Percentiles rank a stretch among this genome's conserved stretches.
These are phyloP conservation scores for Wickerhamomyces queroliae DNA, from an alignment of 805 yeast genomes.

Conservation along the genomic window DNA sequence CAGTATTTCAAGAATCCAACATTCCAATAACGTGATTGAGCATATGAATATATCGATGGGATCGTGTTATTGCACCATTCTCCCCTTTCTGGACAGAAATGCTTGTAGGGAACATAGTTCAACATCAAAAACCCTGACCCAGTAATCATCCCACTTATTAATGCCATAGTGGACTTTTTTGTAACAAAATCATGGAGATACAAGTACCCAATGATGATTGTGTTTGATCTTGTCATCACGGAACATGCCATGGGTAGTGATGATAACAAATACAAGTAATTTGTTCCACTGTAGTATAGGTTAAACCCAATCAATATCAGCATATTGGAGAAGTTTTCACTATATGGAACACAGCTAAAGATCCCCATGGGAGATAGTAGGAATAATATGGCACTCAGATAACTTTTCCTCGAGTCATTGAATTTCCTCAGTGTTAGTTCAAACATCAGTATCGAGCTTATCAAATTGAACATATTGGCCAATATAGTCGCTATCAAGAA, in stretches of 20 bases:
- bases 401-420: constrained; percentile 10
- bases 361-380: constrained; percentile 76
- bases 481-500: constrained; percentile 42
- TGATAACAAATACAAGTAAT: constrained; percentile 9
- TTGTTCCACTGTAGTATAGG: constrained; percentile 34
- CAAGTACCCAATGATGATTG: constrained; percentile 63
- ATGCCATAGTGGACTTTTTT: constrained; percentile 22
- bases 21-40: constrained; percentile 82
- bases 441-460: constrained; percentile 44
- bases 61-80: constrained; percentile 66
- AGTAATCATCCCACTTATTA: constrained; percentile 53
- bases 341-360: constrained; percentile 66
- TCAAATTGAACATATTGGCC: constrained; percentile 47
- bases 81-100: constrained; percentile 65
- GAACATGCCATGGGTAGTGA: constrained; percentile 44
- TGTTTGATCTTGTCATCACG: constrained; percentile 68
- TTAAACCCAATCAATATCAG: constrained; percentile 52
- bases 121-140: constrained; percentile 38
- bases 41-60: constrained; percentile 61
- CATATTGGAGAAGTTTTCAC: constrained; percentile 68
- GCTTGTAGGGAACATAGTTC: constrained; percentile 46
- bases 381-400: constrained; percentile 37
- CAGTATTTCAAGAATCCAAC: constrained; percentile 79
- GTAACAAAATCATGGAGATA: constrained; percentile 50
- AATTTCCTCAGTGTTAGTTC: constrained; percentile 37